Evolutionary conservation across 441 rosid species (phyloP).

Genomic region (Biscutella auriculata): DNA sequence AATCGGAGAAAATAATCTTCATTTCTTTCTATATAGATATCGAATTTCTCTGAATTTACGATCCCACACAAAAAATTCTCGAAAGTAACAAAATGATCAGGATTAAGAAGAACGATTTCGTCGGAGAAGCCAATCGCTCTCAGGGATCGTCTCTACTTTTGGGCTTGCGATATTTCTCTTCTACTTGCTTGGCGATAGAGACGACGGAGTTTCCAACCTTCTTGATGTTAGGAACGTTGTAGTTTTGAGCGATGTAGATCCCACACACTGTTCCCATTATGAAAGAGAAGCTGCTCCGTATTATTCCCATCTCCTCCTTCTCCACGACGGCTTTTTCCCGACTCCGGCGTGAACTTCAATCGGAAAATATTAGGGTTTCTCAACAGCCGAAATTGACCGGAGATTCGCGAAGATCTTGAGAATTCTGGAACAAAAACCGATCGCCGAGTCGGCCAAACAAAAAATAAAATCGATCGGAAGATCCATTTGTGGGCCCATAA

Average conservation of each 20-base stretch:
- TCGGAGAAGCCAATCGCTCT: not conserved
- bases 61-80: not conserved
- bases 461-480: no score
- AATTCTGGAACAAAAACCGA: not conserved
- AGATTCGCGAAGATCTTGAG: not conserved
- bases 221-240: constrained; percentile 71
- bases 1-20: not conserved
- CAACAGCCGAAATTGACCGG: not conserved
- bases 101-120: not conserved
- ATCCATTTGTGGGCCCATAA: not conserved
- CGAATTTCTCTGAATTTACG: constrained; percentile 6
- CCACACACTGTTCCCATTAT: constrained; percentile 52
- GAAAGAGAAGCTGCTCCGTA: constrained; percentile 57
- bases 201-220: constrained; percentile 36
- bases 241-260: constrained; percentile 79
- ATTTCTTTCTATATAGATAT: not conserved
- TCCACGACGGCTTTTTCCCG: no score
- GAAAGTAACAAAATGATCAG: not conserved
- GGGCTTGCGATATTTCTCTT: constrained; percentile 72
- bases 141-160: constrained; percentile 33
- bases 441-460: no score
- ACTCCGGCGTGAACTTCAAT: no score
- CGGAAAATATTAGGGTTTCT: no score
- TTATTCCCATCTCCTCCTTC: constrained; percentile 51
- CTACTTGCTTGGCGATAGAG: constrained; percentile 49